Base-by-base conservation (phyloP, 345 rosid species). In the Eucalyptus polybractea region DNA sequence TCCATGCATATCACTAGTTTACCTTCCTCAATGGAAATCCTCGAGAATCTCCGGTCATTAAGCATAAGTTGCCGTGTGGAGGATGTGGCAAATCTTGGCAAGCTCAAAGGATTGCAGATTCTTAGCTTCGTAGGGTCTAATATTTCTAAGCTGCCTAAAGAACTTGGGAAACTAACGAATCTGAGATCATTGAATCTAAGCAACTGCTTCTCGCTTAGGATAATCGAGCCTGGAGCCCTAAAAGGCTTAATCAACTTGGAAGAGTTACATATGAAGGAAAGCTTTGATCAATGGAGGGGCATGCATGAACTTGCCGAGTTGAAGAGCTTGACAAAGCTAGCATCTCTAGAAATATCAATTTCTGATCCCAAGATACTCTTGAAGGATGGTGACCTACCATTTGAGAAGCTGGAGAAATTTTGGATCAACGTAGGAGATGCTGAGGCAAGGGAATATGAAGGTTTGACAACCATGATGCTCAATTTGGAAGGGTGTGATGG, bases 141-240 rank as follows among this genome's bases (percentile, higher is more conserved):
- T 0, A 49, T 13, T 49, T 49, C 6, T 49, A 5, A 0, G 15
- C 6, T 49, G 1, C 50, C 50, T 49, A 49, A 49, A 49, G 50
- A 49, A 13, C 0, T 49, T 0, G 15, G 50, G 6, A 0, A 49
- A 49, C 50, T 49, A 0, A 49, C 1, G 1, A 49, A 49, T 49
- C 0, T 49, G 2, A 49, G 50, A 49, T 49, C 1, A 5, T 49
- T 49, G 15, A 49, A 49, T 13, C 15, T 49, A 5, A 49, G 2
- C 50, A 0, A 13, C 0, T 49, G 15, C 50, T 4, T 0, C 2
- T 0, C 0, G 2, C 15, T 49, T 49, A 0, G 1, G 5, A 13
- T 0, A 49, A 49, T 49, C 2, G 50, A 4, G 15, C 6, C 6
- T 1, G 15, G 15, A 4, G 15, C 4, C 6, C 15, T 49, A 49